Evolutionary conservation across 2,329 filamentous ascomycete species (phyloP).

Genomic region (Talaromyces islandicus): DNA sequence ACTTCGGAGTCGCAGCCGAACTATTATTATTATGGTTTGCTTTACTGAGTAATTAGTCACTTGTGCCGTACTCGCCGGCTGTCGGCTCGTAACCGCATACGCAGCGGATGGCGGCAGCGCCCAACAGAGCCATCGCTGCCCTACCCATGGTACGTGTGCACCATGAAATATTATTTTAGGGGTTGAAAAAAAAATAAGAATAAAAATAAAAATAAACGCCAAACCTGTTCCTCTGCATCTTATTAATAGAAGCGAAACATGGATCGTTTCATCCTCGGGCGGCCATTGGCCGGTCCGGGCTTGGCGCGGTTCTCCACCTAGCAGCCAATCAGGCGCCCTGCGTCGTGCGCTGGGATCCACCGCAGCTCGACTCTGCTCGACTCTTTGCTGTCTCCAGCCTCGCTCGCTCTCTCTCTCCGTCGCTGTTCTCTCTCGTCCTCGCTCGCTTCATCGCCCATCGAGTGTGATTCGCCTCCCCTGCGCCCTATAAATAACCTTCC

Average conservation of each 20-base stretch:
- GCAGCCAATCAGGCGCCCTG: background rate
- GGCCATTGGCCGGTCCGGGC: background rate
- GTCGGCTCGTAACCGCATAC: background rate
- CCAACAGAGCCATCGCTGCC: background rate
- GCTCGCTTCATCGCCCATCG: conserved; percentile 8
- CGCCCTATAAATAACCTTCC: background rate
- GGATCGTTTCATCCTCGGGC: background rate
- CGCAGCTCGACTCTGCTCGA: background rate
- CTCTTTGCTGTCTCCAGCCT: background rate
- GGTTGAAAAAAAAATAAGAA: background rate
- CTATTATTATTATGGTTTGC: too few relatives aligned
- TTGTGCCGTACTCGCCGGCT: background rate
- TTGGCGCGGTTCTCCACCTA: background rate
- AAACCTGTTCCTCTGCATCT: background rate
- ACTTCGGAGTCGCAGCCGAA: too few relatives aligned
- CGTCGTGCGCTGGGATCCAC: background rate
- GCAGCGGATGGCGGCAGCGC: background rate
- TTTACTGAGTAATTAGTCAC: too few relatives aligned
- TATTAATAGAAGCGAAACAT: background rate
- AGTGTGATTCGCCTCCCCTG: conserved; percentile 7
- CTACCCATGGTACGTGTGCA: background rate
- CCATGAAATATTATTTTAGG: background rate
- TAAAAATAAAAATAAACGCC: background rate
- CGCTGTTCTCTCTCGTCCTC: conserved; percentile 6
- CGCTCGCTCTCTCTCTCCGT: background rate